Evolutionary conservation across 228 moss, liverwort and hornwort species (phyloP).

Genomic region (Sphagnum magellanicum): DNA sequence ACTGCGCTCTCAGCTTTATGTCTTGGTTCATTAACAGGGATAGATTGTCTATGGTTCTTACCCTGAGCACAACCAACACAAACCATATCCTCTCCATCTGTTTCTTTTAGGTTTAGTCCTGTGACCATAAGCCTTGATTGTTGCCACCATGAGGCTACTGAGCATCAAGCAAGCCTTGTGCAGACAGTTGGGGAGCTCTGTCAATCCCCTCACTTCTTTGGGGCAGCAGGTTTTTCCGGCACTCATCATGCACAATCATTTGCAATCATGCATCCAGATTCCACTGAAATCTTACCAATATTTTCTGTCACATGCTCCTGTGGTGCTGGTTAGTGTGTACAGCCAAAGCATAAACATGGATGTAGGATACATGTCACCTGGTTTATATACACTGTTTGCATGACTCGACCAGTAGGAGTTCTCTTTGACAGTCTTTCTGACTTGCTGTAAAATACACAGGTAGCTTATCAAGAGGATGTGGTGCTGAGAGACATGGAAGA

Average conservation of each 20-base stretch:
- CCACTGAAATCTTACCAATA: too few relatives aligned
- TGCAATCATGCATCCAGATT: too few relatives aligned
- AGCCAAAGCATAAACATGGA: too few relatives aligned
- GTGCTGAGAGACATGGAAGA: slow-evolving; percentile 73
- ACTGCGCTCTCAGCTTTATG: background rate
- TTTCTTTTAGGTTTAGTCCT: too few relatives aligned
- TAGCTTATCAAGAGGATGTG: slow-evolving; percentile 79
- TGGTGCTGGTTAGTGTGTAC: too few relatives aligned
- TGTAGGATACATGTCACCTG: too few relatives aligned
- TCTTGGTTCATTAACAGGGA: background rate
- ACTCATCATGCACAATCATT: too few relatives aligned
- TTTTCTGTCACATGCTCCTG: too few relatives aligned
- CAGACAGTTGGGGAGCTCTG: slow-evolving; percentile 88
- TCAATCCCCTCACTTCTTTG: slow-evolving; percentile 73
- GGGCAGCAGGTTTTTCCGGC: slow-evolving; percentile 74
- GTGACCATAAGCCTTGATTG: slow-evolving; percentile 39
- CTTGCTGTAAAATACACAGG: slow-evolving; percentile 27
- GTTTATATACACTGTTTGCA: too few relatives aligned
- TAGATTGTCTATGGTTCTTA: background rate
- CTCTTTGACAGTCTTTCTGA: background rate
- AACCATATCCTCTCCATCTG: too few relatives aligned
- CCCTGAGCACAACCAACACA: background rate
- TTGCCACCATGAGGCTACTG: slow-evolving; percentile 82
- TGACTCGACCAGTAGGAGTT: too few relatives aligned
- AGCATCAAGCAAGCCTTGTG: slow-evolving; percentile 71